Evolutionary conservation across 441 rosid species (phyloP).

Genomic region (Breynia disticha): DNA sequence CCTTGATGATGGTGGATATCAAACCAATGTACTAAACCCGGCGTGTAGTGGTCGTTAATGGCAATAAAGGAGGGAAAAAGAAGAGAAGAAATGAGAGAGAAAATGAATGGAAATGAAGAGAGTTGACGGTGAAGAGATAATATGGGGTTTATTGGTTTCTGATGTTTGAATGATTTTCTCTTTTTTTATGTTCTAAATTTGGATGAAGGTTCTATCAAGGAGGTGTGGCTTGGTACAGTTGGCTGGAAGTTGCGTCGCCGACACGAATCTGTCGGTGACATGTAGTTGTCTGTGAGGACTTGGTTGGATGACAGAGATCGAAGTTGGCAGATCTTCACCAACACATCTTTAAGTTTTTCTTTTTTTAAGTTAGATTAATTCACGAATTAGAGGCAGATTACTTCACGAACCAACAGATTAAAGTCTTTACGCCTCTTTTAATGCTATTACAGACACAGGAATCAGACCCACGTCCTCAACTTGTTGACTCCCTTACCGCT

Average conservation of each 20-base stretch:
- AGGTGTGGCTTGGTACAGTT: not conserved
- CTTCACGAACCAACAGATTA: too few relatives aligned
- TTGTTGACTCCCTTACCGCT: too few relatives aligned
- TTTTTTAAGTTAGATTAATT: too few relatives aligned
- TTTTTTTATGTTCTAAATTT: not conserved
- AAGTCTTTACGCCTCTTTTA: too few relatives aligned
- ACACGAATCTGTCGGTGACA: conserved; percentile 23
- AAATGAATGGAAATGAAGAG: not conserved
- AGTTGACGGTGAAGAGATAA: conserved; percentile 27
- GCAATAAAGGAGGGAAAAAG: not conserved
- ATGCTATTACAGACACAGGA: too few relatives aligned
- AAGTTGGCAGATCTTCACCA: conserved; percentile 2
- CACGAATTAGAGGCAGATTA: too few relatives aligned
- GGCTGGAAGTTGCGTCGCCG: conserved; percentile 12
- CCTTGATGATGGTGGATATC: conserved; percentile 5
- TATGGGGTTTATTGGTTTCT: not conserved
- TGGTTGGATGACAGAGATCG: conserved; percentile 18
- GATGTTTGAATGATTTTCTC: not conserved
- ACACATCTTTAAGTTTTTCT: too few relatives aligned
- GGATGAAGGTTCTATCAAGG: not conserved
- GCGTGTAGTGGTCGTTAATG: not conserved
- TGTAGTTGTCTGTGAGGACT: conserved; percentile 8
- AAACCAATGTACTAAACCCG: not conserved
- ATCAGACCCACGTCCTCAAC: too few relatives aligned
- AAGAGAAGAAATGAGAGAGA: conserved; percentile 7